A percentile compares a stretch with the other conserved stretches of the same genome.
These are phyloP conservation scores for Zygosaccharomyces siamensis DNA, from an alignment of 805 yeast species.

Conservation along the genomic window DNA sequence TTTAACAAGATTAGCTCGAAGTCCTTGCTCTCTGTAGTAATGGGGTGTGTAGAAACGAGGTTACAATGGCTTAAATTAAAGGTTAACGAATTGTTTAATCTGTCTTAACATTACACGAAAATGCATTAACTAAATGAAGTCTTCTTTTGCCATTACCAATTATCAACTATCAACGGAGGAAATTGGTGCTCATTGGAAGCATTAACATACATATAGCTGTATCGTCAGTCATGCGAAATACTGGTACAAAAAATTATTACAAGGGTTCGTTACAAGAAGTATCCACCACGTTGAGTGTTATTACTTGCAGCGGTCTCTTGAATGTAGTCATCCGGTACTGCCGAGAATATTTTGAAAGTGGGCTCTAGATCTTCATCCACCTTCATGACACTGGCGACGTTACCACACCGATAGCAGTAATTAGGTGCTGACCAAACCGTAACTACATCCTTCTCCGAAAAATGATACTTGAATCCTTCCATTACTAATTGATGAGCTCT, in stretches of 20 bases:
- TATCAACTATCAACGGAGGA: neutral
- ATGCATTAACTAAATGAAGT: neutral
- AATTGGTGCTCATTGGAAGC: neutral
- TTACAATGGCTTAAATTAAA: too few relatives aligned
- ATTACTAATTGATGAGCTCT: constrained; percentile 97
- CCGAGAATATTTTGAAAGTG: constrained; percentile 87
- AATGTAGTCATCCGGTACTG: constrained; percentile 78
- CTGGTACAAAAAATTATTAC: constrained; percentile 3
- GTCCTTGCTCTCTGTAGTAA: too few relatives aligned
- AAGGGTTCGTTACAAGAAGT: constrained; percentile 26
- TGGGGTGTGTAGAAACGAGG: neutral
- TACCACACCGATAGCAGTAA: constrained; percentile 96
- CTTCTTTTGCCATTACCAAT: neutral
- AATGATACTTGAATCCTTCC: constrained; percentile 97
- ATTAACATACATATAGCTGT: constrained; percentile 1
- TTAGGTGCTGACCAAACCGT: constrained; percentile 98
- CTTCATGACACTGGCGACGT: constrained; percentile 97
- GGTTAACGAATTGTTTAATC: neutral
- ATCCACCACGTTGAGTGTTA: constrained; percentile 35
- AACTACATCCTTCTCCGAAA: constrained; percentile 92
- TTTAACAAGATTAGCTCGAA: too few relatives aligned
- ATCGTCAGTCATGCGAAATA: constrained; percentile 6
- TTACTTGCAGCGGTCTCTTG: constrained; percentile 29
- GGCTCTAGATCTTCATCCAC: constrained; percentile 84
- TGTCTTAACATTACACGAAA: neutral